phyloP scores from a whole-genome alignment of 257 asterid species.

The Eucommia ulmoides region DNA sequence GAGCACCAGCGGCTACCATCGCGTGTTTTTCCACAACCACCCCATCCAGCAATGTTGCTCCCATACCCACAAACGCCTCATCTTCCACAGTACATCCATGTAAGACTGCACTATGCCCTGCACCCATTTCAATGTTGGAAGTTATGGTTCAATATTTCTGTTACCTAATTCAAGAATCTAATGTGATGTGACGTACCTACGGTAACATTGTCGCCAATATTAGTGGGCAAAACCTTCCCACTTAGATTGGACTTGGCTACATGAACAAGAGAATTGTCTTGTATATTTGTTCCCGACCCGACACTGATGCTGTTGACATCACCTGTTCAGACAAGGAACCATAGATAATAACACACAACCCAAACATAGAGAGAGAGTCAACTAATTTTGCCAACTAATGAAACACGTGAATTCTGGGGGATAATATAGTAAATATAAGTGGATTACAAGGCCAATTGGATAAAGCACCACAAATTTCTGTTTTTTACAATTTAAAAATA shows the following conservation, averaged over 20 bases:
- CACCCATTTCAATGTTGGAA: constrained; percentile 13
- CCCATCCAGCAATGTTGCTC: constrained; percentile 94
- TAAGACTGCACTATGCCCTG: constrained; percentile 87
- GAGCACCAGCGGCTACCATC: constrained; percentile 99
- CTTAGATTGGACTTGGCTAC: constrained; percentile 86
- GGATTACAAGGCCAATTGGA: no score
- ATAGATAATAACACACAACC: background rate
- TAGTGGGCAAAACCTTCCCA: constrained; percentile 82
- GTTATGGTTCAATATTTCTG: constrained; percentile 9
- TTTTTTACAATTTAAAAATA: no score
- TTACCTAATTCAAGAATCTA: no score
- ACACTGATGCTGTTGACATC: constrained; percentile 76
- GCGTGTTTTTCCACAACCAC: constrained; percentile 85
- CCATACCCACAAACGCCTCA: constrained; percentile 90
- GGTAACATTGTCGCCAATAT: constrained; percentile 77
- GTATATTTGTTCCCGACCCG: constrained; percentile 90
- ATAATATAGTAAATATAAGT: no score
- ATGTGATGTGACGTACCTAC: constrained; percentile 54
- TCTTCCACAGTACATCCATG: constrained; percentile 96
- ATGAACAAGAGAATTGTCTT: constrained; percentile 87
- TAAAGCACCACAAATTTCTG: no score
- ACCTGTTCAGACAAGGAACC: constrained; percentile 30
- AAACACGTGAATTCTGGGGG: no score
- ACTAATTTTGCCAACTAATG: no score
- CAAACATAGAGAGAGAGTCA: no score